Conservation (phyloP, 2,329 filamentous ascomycete species). For the Cladophialophora yegresii region DNA sequence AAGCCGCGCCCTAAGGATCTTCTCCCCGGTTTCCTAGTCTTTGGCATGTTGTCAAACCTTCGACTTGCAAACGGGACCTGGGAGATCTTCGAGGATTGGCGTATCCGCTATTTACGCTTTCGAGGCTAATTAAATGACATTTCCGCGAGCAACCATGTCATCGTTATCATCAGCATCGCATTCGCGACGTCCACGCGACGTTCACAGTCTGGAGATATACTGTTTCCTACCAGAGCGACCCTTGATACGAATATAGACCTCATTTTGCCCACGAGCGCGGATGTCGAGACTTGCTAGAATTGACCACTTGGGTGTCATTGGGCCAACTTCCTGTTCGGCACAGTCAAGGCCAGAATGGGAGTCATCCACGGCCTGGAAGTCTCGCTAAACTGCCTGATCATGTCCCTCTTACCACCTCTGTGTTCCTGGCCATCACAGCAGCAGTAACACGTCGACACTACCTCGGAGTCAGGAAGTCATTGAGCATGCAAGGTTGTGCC, state of each 20-base stretch:
- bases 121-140: not conserved
- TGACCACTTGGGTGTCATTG: not conserved
- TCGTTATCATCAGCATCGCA: not conserved
- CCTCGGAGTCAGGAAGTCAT: not conserved
- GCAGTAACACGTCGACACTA: not conserved
- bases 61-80: too few relatives aligned
- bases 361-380: not conserved
- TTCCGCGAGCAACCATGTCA: not conserved
- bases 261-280: not conserved
- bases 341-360: not conserved
- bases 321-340: not conserved
- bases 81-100: too few relatives aligned
- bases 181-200: not conserved
- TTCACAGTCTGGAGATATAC: too few relatives aligned
- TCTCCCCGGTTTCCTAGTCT: too few relatives aligned
- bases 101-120: not conserved
- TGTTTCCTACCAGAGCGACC: too few relatives aligned
- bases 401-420: not conserved
- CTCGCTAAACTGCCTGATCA: too few relatives aligned
- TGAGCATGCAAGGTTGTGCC: not conserved
- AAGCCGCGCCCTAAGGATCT: too few relatives aligned
- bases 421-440: not conserved
- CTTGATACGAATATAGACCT: too few relatives aligned
- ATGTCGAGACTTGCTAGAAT: not conserved
- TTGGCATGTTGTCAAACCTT: too few relatives aligned